A percentile compares a stretch with the other conserved stretches of the same genome.
Conservation (phyloP, 2,329 filamentous ascomycete species). For the Rutstroemia sydowiana region DNA sequence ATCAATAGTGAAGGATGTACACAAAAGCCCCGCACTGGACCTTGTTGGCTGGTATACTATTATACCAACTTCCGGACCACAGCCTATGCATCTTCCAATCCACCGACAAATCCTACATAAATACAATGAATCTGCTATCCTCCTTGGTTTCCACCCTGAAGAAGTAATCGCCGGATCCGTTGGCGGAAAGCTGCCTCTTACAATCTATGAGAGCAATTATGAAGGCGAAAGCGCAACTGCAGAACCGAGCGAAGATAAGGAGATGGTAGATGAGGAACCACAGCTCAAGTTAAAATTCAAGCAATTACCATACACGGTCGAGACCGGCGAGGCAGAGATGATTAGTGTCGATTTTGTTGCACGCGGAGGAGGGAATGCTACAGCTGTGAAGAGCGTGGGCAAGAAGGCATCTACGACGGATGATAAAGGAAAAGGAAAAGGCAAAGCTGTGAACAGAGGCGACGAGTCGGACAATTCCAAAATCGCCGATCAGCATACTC, state of each 20-base stretch:
- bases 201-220: constrained; percentile 79
- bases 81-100: constrained; percentile 59
- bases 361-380: constrained; percentile 73
- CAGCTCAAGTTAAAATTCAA: constrained; percentile 64
- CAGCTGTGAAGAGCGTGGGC: constrained; percentile 40
- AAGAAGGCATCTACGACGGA: constrained; percentile 24
- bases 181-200: constrained; percentile 78
- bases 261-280: constrained; percentile 59
- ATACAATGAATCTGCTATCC: constrained; percentile 76
- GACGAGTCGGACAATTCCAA: constrained; percentile 23
- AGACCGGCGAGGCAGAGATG: constrained; percentile 95
- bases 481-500: constrained; percentile 44
- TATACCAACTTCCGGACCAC: constrained; percentile 63
- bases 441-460: constrained; percentile 26
- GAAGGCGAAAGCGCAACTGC: constrained; percentile 55
- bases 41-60: constrained; percentile 91
- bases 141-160: constrained; percentile 78
- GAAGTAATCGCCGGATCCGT: constrained; percentile 46
- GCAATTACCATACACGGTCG: constrained; percentile 77
- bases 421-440: constrained; percentile 25
- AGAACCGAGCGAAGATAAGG: constrained; percentile 56
- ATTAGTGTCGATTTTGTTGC: constrained; percentile 94
- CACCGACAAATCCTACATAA: constrained; percentile 68
- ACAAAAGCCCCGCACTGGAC: constrained; percentile 75
- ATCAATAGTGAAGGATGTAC: constrained; percentile 70